phyloP scores from a whole-genome alignment of 176 grass and related monocot species.

The Raddia guianensis region DNA sequence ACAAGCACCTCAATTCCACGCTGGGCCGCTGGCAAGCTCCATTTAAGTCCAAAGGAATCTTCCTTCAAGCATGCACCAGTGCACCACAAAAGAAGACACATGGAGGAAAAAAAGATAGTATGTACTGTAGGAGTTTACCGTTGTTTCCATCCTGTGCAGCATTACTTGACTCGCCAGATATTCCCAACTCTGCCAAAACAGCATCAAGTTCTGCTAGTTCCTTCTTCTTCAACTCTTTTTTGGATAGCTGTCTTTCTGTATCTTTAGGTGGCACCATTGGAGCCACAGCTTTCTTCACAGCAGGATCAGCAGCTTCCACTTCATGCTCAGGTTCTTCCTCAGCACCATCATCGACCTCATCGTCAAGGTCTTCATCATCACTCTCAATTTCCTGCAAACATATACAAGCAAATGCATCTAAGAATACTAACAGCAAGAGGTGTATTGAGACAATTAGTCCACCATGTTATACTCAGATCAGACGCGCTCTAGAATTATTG shows the following conservation, averaged over 20 bases:
- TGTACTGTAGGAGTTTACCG: conserved; percentile 28
- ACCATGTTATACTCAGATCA: neutral
- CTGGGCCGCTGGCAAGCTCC: too few species aligned
- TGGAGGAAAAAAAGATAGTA: neutral
- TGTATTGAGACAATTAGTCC: neutral
- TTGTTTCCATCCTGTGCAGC: conserved; percentile 47
- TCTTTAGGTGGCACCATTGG: conserved; percentile 67
- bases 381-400: conserved; percentile 80
- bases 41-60: neutral
- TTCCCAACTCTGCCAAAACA: conserved; percentile 84
- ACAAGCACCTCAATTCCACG: neutral
- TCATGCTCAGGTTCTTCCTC: conserved; percentile 70
- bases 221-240: conserved; percentile 99
- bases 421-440: conserved; percentile 26
- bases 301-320: conserved; percentile 45
- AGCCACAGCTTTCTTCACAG: conserved; percentile 45
- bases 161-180: conserved; percentile 59
- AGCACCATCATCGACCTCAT: conserved; percentile 76
- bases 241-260: conserved; percentile 91
- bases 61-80: neutral
- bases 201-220: conserved; percentile 96
- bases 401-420: conserved; percentile 27
- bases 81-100: neutral
- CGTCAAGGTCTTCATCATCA: conserved; percentile 83
- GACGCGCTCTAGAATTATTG: neutral